Evolutionary conservation across 495 filamentous ascomycete species (phyloP), one percentile per base, ranked within the genome.

Genomic region (Penicilliopsis zonata): DNA sequence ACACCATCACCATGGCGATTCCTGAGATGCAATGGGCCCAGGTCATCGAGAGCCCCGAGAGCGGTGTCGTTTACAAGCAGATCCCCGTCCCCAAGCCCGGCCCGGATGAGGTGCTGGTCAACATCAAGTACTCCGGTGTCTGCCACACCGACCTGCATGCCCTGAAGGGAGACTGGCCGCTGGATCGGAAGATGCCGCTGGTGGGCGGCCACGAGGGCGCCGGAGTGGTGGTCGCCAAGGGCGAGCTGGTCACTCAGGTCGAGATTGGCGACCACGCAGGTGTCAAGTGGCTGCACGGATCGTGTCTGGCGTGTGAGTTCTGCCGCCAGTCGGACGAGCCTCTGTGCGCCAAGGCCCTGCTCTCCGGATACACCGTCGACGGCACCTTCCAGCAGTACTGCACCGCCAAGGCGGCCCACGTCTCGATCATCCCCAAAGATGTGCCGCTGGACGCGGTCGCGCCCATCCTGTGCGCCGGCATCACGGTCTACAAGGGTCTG

Each of bases 401-500:
- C 54, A 74, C 86, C 43, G 83, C 67, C 41, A 86, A 87, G 52
- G 81, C 80, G 6, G 69, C 72, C 15, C 82, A 90, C 52, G 71
- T 83, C 4, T 80, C 82, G 23, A 67, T 70, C 30, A 76, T 88
- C 40, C 79, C 76, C 37, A 76, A 83, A 46, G 71, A 74, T 9
- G 55, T 73, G 36, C 56, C 69, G 25, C 71, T 87, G 17, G 83
- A 82, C 44, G 80, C 68, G 17, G 62, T 86, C 16, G 67, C 82
- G 5, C 86, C 86, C 14, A 74, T 92, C 28, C 70, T 94, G 9
- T 90, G 83, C 49, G 86, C 83, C 33, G 86, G 86, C 52, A 76
- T 94, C 50, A 94, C 86, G 13, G 86, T 90, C 41, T 94, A 93
- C 67, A 93, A 92, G 60, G 86, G 82, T 9, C 52, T 94, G 30